These are phyloP conservation scores for Boehmeria nivea DNA, from an alignment of 306 rosid genomes.

Conservation along the genomic window DNA sequence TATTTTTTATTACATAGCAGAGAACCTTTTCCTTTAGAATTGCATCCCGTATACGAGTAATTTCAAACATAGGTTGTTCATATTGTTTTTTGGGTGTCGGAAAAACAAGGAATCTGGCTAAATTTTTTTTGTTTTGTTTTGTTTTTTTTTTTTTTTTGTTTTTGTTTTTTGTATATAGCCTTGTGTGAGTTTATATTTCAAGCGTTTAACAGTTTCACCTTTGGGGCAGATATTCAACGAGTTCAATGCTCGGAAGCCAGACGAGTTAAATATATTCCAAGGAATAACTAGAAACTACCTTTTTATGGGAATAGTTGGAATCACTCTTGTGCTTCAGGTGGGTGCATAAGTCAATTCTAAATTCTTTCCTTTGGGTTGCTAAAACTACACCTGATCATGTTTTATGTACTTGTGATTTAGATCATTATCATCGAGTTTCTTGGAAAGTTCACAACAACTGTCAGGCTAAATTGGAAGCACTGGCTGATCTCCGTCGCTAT, in stretches of 20 bases:
- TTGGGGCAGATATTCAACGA: slow-evolving; percentile 73
- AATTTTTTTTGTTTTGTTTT: too few species aligned
- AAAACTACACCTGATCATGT: not conserved
- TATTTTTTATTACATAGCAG: too few species aligned
- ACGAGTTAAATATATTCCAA: slow-evolving; percentile 63
- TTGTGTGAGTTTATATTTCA: not conserved
- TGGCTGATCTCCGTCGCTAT: slow-evolving; percentile 71
- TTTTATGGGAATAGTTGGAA: slow-evolving; percentile 66
- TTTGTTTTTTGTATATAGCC: too few species aligned
- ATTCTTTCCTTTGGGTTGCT: slow-evolving; percentile 2
- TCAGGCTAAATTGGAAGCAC: slow-evolving; percentile 60
- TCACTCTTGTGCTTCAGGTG: slow-evolving; percentile 81
- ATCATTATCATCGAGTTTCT: slow-evolving; percentile 66
- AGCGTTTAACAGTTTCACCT: not conserved
- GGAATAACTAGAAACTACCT: slow-evolving; percentile 67
- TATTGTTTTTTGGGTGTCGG: too few species aligned
- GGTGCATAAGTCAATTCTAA: not conserved
- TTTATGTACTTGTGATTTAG: slow-evolving; percentile 26
- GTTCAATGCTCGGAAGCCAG: slow-evolving; percentile 89
- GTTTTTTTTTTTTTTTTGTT: too few species aligned
- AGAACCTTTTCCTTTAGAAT: too few species aligned
- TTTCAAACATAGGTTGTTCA: too few species aligned
- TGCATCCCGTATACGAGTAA: too few species aligned
- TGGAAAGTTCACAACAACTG: slow-evolving; percentile 69
- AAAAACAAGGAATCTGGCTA: too few species aligned